A percentile compares a stretch with the other conserved stretches of the same genome.
Conservation (phyloP, 2,329 filamentous ascomycete species). For the Hypoxylon sp. region DNA sequence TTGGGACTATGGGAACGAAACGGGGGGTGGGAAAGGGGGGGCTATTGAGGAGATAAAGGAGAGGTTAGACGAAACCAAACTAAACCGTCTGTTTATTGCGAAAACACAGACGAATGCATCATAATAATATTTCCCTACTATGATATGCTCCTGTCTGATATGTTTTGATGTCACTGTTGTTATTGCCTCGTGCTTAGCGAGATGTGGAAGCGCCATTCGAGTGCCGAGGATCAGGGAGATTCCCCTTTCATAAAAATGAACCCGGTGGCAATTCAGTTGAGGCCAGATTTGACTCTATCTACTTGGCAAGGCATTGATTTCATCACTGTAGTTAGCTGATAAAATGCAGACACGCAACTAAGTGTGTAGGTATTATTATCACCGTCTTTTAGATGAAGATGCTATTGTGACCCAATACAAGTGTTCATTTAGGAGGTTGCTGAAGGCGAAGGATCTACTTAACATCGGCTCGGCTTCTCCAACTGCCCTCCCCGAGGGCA, state of each 20-base stretch:
- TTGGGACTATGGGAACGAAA: slow-evolving; percentile 35
- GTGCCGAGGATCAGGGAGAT: background rate
- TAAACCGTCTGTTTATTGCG: slow-evolving; percentile 24
- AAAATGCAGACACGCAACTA: background rate
- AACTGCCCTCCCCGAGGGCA: background rate
- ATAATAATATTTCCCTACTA: slow-evolving; percentile 40
- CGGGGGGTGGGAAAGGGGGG: background rate
- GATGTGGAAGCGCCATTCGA: background rate
- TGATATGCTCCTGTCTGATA: background rate
- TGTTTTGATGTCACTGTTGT: background rate
- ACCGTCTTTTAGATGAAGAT: background rate
- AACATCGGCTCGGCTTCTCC: background rate
- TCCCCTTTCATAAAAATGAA: background rate
- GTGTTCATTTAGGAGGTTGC: background rate
- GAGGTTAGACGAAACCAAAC: slow-evolving; percentile 37
- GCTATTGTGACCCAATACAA: background rate
- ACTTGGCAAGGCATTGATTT: background rate
- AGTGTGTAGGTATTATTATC: background rate
- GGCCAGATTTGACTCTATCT: background rate
- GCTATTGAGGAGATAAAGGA: slow-evolving; percentile 14
- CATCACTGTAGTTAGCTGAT: background rate
- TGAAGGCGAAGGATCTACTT: background rate
- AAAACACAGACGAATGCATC: slow-evolving; percentile 38
- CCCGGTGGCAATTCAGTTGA: background rate
- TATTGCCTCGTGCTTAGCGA: background rate